These are phyloP conservation scores for Wickerhamiella pararugosa DNA, from an alignment of 1,139 yeast genomes.

Conservation along the genomic window DNA sequence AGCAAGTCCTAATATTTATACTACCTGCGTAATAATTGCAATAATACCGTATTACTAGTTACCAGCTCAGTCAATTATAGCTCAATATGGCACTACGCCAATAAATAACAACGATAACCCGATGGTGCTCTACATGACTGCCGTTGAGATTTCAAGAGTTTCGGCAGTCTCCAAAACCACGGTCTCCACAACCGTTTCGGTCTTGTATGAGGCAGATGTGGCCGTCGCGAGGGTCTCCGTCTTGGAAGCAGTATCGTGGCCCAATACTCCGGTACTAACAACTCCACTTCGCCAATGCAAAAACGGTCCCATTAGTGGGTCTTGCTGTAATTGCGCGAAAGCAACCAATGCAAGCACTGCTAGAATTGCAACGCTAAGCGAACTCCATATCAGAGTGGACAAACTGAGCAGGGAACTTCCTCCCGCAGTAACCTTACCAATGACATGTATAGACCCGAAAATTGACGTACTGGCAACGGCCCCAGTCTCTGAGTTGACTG, in stretches of 20 bases:
- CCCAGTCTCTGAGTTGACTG: constrained; percentile 55
- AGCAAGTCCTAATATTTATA: too few species aligned
- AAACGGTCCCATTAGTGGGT: constrained; percentile 27
- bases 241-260: not conserved
- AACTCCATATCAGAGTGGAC: constrained; percentile 32
- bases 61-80: too few species aligned
- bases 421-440: constrained; percentile 36
- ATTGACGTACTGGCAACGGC: constrained; percentile 68
- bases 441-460: constrained; percentile 55
- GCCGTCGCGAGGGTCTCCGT: too few species aligned
- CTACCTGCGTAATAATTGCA: too few species aligned
- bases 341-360: constrained; percentile 25
- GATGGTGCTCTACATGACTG: too few species aligned
- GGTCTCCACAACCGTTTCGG: too few species aligned
- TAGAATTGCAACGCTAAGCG: constrained; percentile 34
- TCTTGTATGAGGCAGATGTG: too few species aligned
- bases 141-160: too few species aligned
- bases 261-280: not conserved
- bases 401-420: constrained; percentile 31
- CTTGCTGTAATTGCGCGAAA: constrained; percentile 27
- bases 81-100: too few species aligned
- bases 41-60: too few species aligned
- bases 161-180: too few species aligned
- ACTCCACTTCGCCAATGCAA: not conserved
- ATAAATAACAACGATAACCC: too few species aligned